Conservation (phyloP, 768 basidiomycete species). For the Russula virescens region DNA sequence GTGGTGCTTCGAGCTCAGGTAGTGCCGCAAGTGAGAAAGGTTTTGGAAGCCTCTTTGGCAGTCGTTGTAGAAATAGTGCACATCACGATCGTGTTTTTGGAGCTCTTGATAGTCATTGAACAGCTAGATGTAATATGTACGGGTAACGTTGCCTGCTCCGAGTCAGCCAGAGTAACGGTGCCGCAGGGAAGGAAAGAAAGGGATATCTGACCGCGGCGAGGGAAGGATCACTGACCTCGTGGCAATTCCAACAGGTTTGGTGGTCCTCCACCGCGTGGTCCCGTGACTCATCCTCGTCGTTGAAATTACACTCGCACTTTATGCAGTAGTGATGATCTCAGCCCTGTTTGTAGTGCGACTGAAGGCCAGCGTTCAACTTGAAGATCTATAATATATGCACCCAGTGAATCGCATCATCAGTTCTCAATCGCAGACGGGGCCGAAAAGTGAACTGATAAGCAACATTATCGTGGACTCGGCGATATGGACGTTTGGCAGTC, state of each 20-base stretch:
- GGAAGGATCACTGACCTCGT: no score
- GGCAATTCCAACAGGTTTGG: background rate
- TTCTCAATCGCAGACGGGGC: no score
- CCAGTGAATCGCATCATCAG: no score
- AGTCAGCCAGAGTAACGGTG: no score
- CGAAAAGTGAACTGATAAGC: no score
- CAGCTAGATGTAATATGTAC: background rate
- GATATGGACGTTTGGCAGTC: background rate
- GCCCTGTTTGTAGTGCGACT: background rate
- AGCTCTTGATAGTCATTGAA: background rate
- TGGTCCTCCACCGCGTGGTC: conserved; percentile 6
- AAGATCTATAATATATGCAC: background rate
- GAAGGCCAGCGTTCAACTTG: background rate
- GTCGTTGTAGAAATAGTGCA: conserved; percentile 37
- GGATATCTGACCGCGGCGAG: no score
- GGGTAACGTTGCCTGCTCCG: no score
- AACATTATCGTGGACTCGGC: no score
- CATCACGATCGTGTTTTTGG: conserved; percentile 18
- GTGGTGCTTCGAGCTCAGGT: conserved; percentile 51
- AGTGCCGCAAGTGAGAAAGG: conserved; percentile 38
- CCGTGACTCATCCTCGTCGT: background rate
- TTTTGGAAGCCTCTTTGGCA: conserved; percentile 43
- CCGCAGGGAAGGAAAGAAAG: no score
- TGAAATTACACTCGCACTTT: background rate
- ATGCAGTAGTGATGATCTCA: background rate